These are phyloP conservation scores for Claviceps sp. DNA, from an alignment of 2,329 filamentous ascomycete genomes.

Conservation along the genomic window DNA sequence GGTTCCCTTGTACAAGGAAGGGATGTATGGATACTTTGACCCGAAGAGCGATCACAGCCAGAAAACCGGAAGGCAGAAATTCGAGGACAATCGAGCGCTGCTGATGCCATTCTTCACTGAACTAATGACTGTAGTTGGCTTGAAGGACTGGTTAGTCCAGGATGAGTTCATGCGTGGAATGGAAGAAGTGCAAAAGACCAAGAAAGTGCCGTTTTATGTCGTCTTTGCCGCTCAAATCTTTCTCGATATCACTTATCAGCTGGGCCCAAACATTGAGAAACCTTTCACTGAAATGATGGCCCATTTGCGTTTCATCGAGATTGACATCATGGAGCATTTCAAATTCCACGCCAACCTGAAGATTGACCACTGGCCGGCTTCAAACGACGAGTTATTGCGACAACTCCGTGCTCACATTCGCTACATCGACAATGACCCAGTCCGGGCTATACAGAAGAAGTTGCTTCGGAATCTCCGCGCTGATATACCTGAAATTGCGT, in stretches of 20 bases:
- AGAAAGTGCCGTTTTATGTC: conserved; percentile 20
- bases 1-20: conserved; percentile 13
- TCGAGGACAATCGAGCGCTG: conserved; percentile 21
- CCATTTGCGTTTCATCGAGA: neutral
- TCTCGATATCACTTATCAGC: conserved; percentile 25
- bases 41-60: conserved; percentile 10
- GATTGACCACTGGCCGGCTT: conserved; percentile 14
- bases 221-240: conserved; percentile 27
- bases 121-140: conserved; percentile 11
- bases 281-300: conserved; percentile 3
- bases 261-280: conserved; percentile 10
- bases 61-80: conserved; percentile 18
- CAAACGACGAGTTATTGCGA: neutral
- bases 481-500: neutral
- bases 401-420: conserved; percentile 5
- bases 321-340: conserved; percentile 1
- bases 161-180: conserved; percentile 26
- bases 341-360: conserved; percentile 19
- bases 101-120: conserved; percentile 22
- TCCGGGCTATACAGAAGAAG: neutral
- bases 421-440: neutral
- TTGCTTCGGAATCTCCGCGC: neutral
- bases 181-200: conserved; percentile 16
- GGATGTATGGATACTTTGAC: conserved; percentile 14
- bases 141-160: conserved; percentile 12